phyloP scores from a whole-genome alignment of 345 rosid genomes.

The Melastoma malabathricum region DNA sequence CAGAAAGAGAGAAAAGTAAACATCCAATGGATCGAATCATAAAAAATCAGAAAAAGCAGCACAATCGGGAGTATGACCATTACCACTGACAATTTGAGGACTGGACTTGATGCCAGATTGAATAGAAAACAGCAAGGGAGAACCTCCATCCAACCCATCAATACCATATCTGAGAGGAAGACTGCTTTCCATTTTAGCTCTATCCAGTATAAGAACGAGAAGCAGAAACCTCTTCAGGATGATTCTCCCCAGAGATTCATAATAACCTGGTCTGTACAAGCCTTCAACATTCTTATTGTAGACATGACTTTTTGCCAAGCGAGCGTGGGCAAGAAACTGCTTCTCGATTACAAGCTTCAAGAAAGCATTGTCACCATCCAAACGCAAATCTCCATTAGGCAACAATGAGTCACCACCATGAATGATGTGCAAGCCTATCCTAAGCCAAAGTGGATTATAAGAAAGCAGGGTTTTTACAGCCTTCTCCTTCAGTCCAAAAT shows the following conservation, averaged over 20 bases:
- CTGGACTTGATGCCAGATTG: constrained; percentile 67
- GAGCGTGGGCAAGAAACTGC: constrained; percentile 62
- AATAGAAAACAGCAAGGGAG: constrained; percentile 53
- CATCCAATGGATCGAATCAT: constrained; percentile 12
- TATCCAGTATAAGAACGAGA: constrained; percentile 66
- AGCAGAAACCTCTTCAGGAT: constrained; percentile 80
- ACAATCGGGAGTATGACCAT: constrained; percentile 2
- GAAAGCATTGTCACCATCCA: constrained; percentile 47
- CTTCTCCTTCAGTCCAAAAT: constrained; percentile 77
- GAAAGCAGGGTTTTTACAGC: constrained; percentile 46
- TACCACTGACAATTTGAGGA: constrained; percentile 67
- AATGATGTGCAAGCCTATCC: constrained; percentile 58
- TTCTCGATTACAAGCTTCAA: constrained; percentile 69
- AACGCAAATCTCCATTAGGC: constrained; percentile 31
- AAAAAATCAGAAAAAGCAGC: constrained; percentile 4
- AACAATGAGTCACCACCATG: constrained; percentile 78
- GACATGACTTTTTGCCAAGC: constrained; percentile 60
- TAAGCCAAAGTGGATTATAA: constrained; percentile 77
- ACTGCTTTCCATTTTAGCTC: constrained; percentile 59
- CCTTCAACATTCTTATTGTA: constrained; percentile 95
- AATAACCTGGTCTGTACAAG: constrained; percentile 83
- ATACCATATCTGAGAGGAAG: constrained; percentile 76
- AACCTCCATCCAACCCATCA: constrained; percentile 92
- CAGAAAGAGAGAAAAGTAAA: constrained; percentile 21
- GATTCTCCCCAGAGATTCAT: constrained; percentile 62